phyloP scores from a whole-genome alignment of 148 eudicot species.

The Spergularia marina region DNA sequence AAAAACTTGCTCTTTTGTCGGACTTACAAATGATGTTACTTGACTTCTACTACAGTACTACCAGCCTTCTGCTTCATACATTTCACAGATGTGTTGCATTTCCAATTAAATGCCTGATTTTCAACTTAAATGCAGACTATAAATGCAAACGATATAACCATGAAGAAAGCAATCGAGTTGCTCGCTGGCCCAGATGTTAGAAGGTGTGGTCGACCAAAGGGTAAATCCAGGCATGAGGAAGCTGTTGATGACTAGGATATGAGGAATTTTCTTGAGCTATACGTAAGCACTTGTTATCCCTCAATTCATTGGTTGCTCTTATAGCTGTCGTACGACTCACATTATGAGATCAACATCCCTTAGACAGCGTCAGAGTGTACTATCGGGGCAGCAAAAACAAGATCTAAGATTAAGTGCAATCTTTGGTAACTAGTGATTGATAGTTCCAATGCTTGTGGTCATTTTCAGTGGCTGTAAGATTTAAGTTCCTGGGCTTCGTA shows the following conservation, averaged over 20 bases:
- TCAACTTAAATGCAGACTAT: constrained; percentile 40
- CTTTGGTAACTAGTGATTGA: neutral
- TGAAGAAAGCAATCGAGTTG: constrained; percentile 68
- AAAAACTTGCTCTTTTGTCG: too few species aligned
- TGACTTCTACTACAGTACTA: neutral
- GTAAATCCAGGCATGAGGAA: constrained; percentile 28
- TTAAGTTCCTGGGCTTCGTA: constrained; percentile 7
- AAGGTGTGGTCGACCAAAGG: constrained; percentile 63
- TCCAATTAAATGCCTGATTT: neutral
- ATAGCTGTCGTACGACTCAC: neutral
- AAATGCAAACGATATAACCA: constrained; percentile 46
- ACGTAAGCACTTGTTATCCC: neutral
- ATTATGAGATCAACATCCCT: neutral
- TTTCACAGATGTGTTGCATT: too few species aligned
- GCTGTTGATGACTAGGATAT: constrained; percentile 40
- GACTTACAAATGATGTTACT: neutral
- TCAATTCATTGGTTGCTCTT: neutral
- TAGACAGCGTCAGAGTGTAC: neutral
- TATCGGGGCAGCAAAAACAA: neutral
- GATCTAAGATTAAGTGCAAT: neutral
- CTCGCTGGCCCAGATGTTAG: constrained; percentile 48
- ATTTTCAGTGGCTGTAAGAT: neutral
- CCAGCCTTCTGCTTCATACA: neutral
- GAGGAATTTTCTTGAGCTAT: neutral
- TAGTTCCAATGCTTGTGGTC: neutral